Base-by-base conservation (phyloP, 768 basidiomycete species). In the Amanita rimosa region DNA sequence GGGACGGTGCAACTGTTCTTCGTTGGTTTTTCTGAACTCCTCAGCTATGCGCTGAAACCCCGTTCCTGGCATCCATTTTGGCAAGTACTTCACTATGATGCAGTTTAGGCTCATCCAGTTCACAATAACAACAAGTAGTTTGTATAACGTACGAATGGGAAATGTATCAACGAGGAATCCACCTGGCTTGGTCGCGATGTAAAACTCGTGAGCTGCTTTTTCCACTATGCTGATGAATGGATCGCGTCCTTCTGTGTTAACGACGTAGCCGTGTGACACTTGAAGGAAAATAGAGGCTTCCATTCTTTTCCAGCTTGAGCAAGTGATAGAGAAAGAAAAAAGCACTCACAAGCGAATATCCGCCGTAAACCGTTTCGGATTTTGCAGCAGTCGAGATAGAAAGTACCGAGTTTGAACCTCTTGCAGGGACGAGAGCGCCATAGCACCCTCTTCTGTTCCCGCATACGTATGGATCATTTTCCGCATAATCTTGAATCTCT, bases 21-120 rank as follows among this genome's bases (percentile, higher is more conserved):
- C 16, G 65, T 29, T 6, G 52, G 36, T 17, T 48, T 22, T 9
- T 54, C 17, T 55, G n/a, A 51, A 56, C 11, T 53, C 45, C 10
- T 49, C 45, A 1, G 63, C 66, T 6, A 50, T 27, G 3, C 55
- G 55, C 53, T 72, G 70, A 60, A 73, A 74, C 3, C 56, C 60
- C 31, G 65, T 66, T 3, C 70, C 66, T 22, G 72, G 70, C 44
- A 74, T 62, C 71, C 72, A 72, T 1, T 55, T 55, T 0, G 72
- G 72, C 1, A 72, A 16, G 38, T 21, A 21, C 17, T 39, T 39
- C 38, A 39, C 38, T 39, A 9, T 11, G 11, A 39, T 39, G 1
- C 0, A n/a, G 19, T 9, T 39, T 39, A 17, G 19, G 22, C 22
- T 24, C n/a, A 38, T 8, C 2, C 17, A 2, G 21, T 5, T 11